These are phyloP conservation scores for Mentha longifolia DNA, from an alignment of 257 asterid species.

Conservation along the genomic window DNA sequence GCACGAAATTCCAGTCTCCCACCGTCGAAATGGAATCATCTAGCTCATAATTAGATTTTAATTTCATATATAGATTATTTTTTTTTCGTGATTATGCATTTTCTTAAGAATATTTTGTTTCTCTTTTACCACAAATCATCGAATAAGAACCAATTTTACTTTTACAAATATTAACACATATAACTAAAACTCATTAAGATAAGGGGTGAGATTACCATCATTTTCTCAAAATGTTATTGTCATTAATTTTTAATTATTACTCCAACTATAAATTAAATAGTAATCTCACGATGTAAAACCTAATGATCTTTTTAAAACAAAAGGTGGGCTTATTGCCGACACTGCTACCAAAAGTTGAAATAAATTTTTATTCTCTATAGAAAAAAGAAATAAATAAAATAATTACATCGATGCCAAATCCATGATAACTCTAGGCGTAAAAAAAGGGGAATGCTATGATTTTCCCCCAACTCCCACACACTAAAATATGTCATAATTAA, in stretches of 20 bases:
- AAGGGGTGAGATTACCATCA: background rate
- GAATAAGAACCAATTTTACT: too few relatives aligned
- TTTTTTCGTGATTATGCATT: too few relatives aligned
- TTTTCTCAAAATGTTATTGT: background rate
- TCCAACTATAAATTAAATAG: background rate
- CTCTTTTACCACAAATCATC: too few relatives aligned
- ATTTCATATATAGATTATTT: too few relatives aligned
- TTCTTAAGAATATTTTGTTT: too few relatives aligned
- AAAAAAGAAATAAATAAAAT: background rate
- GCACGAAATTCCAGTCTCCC: background rate
- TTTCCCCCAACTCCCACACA: background rate
- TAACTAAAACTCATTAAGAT: too few relatives aligned
- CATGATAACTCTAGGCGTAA: background rate
- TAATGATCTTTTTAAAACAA: background rate
- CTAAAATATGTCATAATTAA: conserved; percentile 9
- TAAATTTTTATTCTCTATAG: too few relatives aligned
- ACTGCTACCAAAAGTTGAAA: background rate
- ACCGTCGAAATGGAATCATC: background rate
- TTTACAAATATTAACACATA: too few relatives aligned
- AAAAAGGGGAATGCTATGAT: background rate
- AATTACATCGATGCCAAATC: background rate
- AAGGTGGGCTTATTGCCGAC: too few relatives aligned
- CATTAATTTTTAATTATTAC: too few relatives aligned
- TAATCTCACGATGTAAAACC: background rate
- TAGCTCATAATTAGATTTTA: too few relatives aligned